Conservation (phyloP, 1,284 basidiomycete genomes). For the Ganoderma lingzhi region DNA sequence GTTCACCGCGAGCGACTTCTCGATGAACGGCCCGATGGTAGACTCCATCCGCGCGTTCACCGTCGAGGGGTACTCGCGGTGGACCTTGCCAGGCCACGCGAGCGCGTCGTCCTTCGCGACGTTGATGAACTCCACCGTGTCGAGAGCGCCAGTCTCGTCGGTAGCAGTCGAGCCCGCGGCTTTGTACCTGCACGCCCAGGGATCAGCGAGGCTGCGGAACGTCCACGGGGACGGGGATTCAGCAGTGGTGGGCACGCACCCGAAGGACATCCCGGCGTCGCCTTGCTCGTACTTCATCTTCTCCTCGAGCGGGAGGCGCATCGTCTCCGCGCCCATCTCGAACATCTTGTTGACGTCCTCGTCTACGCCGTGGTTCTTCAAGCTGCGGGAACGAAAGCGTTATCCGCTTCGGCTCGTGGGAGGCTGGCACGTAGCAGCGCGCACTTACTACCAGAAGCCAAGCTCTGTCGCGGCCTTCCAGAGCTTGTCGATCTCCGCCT, state of each 20-base stretch:
- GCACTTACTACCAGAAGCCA: slow-evolving; percentile 45
- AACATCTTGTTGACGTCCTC: slow-evolving; percentile 45
- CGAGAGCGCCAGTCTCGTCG: slow-evolving; percentile 43
- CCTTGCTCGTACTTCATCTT: slow-evolving; percentile 49
- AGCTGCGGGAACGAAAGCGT: slow-evolving; percentile 22
- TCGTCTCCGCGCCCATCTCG: slow-evolving; percentile 46
- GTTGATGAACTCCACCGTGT: slow-evolving; percentile 46
- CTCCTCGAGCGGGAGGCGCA: slow-evolving; percentile 46
- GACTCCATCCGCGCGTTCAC: slow-evolving; percentile 44
- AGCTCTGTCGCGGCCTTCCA: slow-evolving; percentile 44
- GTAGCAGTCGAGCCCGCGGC: slow-evolving; percentile 44
- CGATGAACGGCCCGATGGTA: slow-evolving; percentile 43
- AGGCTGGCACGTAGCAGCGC: neutral
- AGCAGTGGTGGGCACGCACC: slow-evolving; percentile 32
- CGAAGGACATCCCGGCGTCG: slow-evolving; percentile 45
- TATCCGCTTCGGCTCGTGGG: neutral
- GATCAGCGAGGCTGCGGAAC: neutral
- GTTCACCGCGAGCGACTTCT: slow-evolving; percentile 45
- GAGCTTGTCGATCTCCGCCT: slow-evolving; percentile 39
- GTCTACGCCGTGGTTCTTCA: slow-evolving; percentile 48
- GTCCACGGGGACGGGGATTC: neutral
- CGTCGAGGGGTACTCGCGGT: slow-evolving; percentile 44
- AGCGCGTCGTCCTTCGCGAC: slow-evolving; percentile 44
- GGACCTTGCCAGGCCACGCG: slow-evolving; percentile 40
- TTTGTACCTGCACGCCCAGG: slow-evolving; percentile 40